phyloP scores from a whole-genome alignment of 2,329 filamentous ascomycete species.

The Alternaria gansuensis region DNA sequence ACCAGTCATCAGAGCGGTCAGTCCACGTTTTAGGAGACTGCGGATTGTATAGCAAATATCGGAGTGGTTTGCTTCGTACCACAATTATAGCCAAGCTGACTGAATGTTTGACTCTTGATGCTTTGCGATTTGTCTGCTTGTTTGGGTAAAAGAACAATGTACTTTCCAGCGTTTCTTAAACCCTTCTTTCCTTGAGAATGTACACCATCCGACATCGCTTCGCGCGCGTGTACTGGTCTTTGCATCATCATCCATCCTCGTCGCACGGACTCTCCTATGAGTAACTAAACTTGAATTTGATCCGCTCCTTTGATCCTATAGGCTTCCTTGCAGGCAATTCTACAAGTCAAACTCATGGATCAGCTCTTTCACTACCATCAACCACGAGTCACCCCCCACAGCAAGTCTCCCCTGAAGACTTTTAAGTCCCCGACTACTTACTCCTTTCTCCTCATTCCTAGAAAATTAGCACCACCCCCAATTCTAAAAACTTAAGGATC shows the following conservation, averaged over 20 bases:
- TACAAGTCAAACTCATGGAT: neutral
- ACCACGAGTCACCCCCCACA: neutral
- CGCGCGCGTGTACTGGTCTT: neutral
- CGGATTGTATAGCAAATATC: too few relatives aligned
- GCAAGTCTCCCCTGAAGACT: neutral
- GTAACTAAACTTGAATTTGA: neutral
- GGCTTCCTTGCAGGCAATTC: neutral
- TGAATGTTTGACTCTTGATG: too few relatives aligned
- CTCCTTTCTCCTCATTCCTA: neutral
- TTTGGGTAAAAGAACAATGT: too few relatives aligned
- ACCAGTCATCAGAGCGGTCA: too few relatives aligned
- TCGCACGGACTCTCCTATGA: neutral
- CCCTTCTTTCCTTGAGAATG: neutral
- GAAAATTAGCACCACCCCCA: neutral
- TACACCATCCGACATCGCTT: neutral
- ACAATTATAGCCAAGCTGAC: too few relatives aligned
- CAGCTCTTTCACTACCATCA: neutral
- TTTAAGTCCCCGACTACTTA: neutral
- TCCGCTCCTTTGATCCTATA: neutral
- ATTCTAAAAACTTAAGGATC: neutral
- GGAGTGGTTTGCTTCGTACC: too few relatives aligned
- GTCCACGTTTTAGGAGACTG: too few relatives aligned
- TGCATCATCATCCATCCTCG: neutral
- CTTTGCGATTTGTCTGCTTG: too few relatives aligned
- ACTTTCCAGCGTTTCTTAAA: too few relatives aligned